Conservation (phyloP, 805 yeast genomes). For the Jamesozyma gamospora region DNA sequence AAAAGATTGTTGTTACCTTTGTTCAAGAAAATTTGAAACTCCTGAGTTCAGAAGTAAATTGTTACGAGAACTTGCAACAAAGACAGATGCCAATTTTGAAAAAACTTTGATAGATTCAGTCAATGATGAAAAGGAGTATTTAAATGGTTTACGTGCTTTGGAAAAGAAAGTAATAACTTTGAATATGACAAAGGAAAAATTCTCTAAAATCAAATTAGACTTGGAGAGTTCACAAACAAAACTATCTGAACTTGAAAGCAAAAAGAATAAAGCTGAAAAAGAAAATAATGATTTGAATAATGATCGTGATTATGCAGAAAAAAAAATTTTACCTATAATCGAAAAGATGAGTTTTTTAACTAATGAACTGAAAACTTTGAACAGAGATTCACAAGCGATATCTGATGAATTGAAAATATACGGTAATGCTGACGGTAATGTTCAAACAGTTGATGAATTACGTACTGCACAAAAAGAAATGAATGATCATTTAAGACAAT, state of each 20-base stretch:
- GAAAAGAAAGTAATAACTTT: slow-evolving; percentile 18
- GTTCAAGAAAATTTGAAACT: slow-evolving; percentile 55
- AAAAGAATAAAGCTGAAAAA: slow-evolving; percentile 22
- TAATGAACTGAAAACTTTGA: slow-evolving; percentile 19
- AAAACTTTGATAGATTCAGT: slow-evolving; percentile 29
- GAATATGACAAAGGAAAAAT: slow-evolving; percentile 1
- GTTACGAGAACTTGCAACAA: slow-evolving; percentile 23
- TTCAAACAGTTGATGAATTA: slow-evolving; percentile 24
- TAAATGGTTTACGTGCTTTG: slow-evolving; percentile 15
- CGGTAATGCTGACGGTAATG: slow-evolving; percentile 11
- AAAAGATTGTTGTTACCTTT: slow-evolving; percentile 56
- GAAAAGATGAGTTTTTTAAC: slow-evolving; percentile 18
- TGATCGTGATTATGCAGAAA: slow-evolving; percentile 12
- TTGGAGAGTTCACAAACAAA: slow-evolving; percentile 6
- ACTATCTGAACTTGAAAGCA: slow-evolving; percentile 10
- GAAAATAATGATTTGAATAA: slow-evolving; percentile 16
- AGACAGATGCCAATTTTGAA: slow-evolving; percentile 27
- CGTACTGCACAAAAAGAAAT: slow-evolving; percentile 13
- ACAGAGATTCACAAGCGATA: slow-evolving; percentile 14
- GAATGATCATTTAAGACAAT: slow-evolving; percentile 14
- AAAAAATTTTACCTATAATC: slow-evolving; percentile 22
- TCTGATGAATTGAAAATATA: slow-evolving; percentile 21
- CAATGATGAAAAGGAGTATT: slow-evolving; percentile 25
- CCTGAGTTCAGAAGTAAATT: slow-evolving; percentile 19
- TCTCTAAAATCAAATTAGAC: background rate